Evolutionary conservation across 495 filamentous ascomycete species (phyloP).

Genomic region (Trichoderma parareesei): DNA sequence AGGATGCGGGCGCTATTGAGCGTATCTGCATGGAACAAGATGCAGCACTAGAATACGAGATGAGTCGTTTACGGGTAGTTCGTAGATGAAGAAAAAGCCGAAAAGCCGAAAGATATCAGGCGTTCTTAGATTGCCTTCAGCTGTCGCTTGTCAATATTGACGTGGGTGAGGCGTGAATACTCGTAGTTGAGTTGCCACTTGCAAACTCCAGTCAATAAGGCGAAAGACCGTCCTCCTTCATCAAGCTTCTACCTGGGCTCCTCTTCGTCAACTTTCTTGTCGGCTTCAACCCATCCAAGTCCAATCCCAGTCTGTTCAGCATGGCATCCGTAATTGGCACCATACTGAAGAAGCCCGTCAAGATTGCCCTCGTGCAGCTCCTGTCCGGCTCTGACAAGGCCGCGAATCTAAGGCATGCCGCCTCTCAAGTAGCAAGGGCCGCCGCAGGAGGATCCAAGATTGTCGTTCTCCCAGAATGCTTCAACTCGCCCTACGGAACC

Average conservation of each 20-base stretch:
- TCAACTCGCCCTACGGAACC: slow-evolving; percentile 95
- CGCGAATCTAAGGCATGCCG: slow-evolving; percentile 73
- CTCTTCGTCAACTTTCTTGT: background rate
- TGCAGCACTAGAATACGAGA: background rate
- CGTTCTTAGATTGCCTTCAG: background rate
- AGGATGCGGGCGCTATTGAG: background rate
- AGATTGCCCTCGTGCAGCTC: slow-evolving; percentile 75
- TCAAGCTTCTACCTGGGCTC: no score
- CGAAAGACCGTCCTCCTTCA: no score
- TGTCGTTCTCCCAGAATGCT: slow-evolving; percentile 75
- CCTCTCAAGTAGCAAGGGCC: slow-evolving; percentile 75
- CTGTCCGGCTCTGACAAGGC: slow-evolving; percentile 75
- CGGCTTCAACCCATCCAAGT: background rate
- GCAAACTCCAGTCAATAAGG: no score
- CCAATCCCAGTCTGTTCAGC: background rate
- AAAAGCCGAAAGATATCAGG: background rate
- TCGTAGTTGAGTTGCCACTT: no score
- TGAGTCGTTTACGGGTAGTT: background rate
- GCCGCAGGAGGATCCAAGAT: slow-evolving; percentile 64
- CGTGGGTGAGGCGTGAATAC: no score
- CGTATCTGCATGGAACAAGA: background rate
- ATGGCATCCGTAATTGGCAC: slow-evolving; percentile 26
- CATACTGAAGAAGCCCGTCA: slow-evolving; percentile 62
- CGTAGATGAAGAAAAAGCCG: background rate
- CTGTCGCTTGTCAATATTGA: background rate